Base-by-base conservation (phyloP, 192 early-diverging fungal species). In the Podila clonocystis region DNA sequence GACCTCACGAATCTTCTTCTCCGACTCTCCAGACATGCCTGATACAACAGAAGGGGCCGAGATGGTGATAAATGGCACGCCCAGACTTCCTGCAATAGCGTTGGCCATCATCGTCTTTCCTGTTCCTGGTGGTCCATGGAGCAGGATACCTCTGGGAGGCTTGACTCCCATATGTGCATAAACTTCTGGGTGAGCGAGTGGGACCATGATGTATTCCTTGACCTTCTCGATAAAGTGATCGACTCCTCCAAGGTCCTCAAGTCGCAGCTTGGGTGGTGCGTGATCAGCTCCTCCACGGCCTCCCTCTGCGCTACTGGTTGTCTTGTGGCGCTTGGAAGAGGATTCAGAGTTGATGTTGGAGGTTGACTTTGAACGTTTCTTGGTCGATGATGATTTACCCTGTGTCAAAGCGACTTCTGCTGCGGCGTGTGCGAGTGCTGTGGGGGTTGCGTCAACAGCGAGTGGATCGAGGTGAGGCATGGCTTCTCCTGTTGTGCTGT, bases 11-110 rank as follows among this genome's bases (percentile, higher is more conserved):
- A 99, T 92, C 86, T 98, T 98, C 82, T 98, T 98, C 82, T 99
- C 98, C 8, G 95, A 96, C 83, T 99, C 98, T 52, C 98, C 98
- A 22, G 97, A 98, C 96, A 98, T 98, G 17, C 96, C 97, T 22
- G 95, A 96, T 9, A 99, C 96, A 30, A 98, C 89, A 1, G 94
- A 94, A 20, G 98, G 98, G 8, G 97, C 96, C 17, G 95, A 95
- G 59, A 99, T 96, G 68, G 92, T 95, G 62, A 98, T 83, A 62
- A 99, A 97, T 5, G 96, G 96, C 11, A 99, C 94, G 5, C 89
- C 90, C 11, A 94, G 86, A 85, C 98, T 95, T 41, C 97, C 97
- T 33, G 98, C 96, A 83, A 99, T 99, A 6, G 98, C 98, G 75
- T 99, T 90, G 9, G 98, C 98, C 48, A 99, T 86, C 80, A 93